Percentiles rank a stretch among this genome's conserved stretches.
Conservation (phyloP, 495 filamentous ascomycete species). For the Tuber calosporum region DNA sequence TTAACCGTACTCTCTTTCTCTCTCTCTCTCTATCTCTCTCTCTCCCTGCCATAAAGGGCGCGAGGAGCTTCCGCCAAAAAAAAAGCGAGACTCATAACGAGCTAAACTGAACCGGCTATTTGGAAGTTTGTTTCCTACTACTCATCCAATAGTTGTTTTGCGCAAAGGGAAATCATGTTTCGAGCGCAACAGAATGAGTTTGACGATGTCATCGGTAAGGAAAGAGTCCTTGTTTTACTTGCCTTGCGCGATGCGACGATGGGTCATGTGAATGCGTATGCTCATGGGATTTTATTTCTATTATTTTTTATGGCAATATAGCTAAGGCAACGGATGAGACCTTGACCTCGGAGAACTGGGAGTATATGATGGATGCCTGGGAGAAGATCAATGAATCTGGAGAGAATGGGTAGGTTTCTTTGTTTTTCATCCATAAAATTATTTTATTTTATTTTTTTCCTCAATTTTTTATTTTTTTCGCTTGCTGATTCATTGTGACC, state of each 20-base stretch:
- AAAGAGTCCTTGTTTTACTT: constrained; percentile 7
- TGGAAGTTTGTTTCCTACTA: neutral
- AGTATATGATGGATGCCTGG: constrained; percentile 96
- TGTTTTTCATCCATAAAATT: neutral
- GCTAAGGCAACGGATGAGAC: constrained; percentile 99
- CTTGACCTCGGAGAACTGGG: constrained; percentile 96
- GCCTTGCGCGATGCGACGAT: constrained; percentile 5
- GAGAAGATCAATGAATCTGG: constrained; percentile 66
- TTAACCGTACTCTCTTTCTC: no score
- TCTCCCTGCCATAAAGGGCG: neutral
- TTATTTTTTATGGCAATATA: constrained; percentile 43
- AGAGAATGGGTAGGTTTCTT: constrained; percentile 54
- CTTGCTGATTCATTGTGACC: neutral
- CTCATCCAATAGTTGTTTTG: neutral
- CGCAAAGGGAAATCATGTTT: constrained; percentile 55
- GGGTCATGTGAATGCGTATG: constrained; percentile 18
- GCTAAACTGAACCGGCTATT: neutral
- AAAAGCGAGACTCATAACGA: neutral
- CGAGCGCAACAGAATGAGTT: constrained; percentile 72
- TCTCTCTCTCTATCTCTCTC: no score
- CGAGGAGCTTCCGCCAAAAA: neutral
- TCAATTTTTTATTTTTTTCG: neutral
- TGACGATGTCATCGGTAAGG: constrained; percentile 68
- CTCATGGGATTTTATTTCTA: neutral
- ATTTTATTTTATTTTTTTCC: no score